Evolutionary conservation across 345 rosid genomes (phyloP).

Genomic region (Toxicodendron radicans): DNA sequence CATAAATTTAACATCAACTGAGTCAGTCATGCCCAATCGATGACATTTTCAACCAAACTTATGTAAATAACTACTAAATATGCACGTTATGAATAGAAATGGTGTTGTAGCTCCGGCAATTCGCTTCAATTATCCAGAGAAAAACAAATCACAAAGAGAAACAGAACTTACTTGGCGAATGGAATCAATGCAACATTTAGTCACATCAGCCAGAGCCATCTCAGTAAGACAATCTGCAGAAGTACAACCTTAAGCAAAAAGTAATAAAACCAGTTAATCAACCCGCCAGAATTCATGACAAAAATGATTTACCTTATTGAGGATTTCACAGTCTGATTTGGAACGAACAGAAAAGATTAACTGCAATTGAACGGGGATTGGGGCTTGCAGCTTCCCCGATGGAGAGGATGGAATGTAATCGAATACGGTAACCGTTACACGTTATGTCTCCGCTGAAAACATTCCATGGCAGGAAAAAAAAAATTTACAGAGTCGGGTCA

Average conservation of each 20-base stretch:
- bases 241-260: background rate
- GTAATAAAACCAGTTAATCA: background rate
- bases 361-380: background rate
- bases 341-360: background rate
- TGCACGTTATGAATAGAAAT: background rate
- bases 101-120: background rate
- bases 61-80: background rate
- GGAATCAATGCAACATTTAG: slow-evolving; percentile 76
- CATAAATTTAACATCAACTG: background rate
- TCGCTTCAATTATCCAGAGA: background rate
- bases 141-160: background rate
- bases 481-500: background rate
- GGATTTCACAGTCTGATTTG: background rate
- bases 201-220: slow-evolving; percentile 73
- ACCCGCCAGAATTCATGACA: background rate
- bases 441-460: background rate
- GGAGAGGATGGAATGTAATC: background rate
- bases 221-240: background rate
- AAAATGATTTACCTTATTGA: background rate
- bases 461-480: background rate
- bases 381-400: background rate
- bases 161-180: slow-evolving; percentile 61
- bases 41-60: background rate
- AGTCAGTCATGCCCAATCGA: background rate
- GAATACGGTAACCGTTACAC: background rate